Evolutionary conservation across 164 flowering plant genomes (phyloP).

Genomic region (Kingdonia uniflora): DNA sequence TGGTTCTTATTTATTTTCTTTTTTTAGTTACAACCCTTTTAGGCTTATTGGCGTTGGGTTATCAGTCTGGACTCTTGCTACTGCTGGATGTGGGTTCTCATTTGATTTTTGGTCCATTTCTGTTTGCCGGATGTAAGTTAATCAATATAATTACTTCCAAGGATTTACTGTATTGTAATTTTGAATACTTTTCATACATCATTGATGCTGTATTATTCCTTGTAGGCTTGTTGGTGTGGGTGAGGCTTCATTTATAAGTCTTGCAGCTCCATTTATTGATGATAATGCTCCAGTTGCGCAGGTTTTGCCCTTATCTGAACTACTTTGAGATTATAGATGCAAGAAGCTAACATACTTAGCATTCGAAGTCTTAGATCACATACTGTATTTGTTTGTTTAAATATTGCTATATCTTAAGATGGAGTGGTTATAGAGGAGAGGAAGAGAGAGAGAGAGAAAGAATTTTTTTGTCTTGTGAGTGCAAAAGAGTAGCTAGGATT

Average conservation of each 20-base stretch:
- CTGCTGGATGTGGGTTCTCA: slow-evolving; percentile 72
- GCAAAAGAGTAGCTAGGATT: no score
- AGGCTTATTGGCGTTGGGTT: slow-evolving; percentile 96
- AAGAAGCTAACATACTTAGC: no score
- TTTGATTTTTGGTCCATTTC: slow-evolving; percentile 76
- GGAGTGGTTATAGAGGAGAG: no score
- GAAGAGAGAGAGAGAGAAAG: no score
- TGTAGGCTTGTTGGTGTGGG: slow-evolving; percentile 89
- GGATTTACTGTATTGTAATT: neutral
- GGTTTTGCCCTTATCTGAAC: slow-evolving; percentile 26
- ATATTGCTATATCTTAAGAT: no score
- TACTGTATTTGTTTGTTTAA: no score
- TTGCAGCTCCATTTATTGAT: slow-evolving; percentile 97
- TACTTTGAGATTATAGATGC: neutral
- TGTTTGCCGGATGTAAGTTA: slow-evolving; percentile 77
- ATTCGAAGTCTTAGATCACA: no score
- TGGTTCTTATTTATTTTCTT: neutral
- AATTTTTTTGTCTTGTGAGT: no score
- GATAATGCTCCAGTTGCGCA: slow-evolving; percentile 84
- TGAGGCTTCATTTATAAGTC: slow-evolving; percentile 96
- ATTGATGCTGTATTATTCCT: neutral
- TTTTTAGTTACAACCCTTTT: slow-evolving; percentile 84
- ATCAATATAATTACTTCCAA: neutral
- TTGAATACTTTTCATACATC: neutral
- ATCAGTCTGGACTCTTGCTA: slow-evolving; percentile 83